phyloP scores from a whole-genome alignment of 2,329 filamentous ascomycete genomes.

The Fusarium begoniae region DNA sequence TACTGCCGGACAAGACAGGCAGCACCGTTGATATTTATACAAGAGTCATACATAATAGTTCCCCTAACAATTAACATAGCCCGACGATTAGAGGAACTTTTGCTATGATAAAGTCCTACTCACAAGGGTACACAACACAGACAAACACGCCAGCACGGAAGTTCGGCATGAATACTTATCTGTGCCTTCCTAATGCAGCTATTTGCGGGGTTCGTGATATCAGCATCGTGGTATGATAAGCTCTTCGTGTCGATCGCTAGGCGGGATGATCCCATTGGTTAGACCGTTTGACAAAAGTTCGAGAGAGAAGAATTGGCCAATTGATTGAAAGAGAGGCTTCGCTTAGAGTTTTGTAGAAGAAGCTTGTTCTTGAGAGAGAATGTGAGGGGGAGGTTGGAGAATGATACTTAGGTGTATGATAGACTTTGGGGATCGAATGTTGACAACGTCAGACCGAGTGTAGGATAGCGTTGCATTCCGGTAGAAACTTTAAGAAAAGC shows the following conservation, averaged over 20 bases:
- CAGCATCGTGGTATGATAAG: constrained; percentile 6
- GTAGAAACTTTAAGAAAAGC: background rate
- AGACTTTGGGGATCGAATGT: background rate
- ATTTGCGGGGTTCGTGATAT: constrained; percentile 18
- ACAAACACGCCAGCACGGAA: constrained; percentile 6
- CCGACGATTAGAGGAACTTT: constrained; percentile 5
- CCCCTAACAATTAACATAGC: background rate
- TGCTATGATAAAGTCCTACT: background rate
- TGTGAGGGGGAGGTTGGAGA: background rate
- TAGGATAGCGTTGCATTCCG: background rate
- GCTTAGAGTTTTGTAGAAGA: background rate
- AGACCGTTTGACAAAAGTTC: background rate
- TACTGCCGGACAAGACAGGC: fast-evolving
- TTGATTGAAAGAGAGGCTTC: background rate
- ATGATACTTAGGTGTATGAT: background rate
- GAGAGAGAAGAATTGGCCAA: background rate
- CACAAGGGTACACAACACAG: background rate
- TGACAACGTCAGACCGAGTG: too few species aligned
- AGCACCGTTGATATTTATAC: background rate
- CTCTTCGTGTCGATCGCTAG: background rate
- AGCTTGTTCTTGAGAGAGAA: background rate
- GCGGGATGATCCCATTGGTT: background rate
- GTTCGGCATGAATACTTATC: constrained; percentile 22
- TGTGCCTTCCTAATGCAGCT: constrained; percentile 27
- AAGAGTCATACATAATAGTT: background rate